Evolutionary conservation across 2,329 filamentous ascomycete genomes (phyloP).

Genomic region (Aspergillus alliaceus): DNA sequence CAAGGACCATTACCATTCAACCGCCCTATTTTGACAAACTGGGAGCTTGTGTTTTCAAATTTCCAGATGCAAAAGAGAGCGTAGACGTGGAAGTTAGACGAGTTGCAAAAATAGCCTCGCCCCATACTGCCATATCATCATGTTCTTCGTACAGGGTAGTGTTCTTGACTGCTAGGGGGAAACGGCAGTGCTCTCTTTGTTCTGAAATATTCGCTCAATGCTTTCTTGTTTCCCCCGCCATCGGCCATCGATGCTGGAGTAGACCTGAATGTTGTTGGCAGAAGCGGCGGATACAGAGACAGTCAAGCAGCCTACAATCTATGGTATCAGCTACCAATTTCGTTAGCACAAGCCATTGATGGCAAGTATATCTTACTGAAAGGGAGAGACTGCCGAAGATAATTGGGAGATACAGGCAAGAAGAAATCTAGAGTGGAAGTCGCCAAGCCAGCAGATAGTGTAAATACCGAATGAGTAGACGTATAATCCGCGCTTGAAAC

Average conservation of each 20-base stretch:
- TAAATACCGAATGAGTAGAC: conserved; percentile 44
- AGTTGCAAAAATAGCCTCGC: conserved; percentile 42
- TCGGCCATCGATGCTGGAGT: conserved; percentile 45
- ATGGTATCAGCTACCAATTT: conserved; percentile 5
- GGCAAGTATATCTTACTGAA: conserved; percentile 30
- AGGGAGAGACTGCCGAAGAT: conserved; percentile 45
- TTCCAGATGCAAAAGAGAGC: conserved; percentile 33
- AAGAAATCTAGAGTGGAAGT: conserved; percentile 45
- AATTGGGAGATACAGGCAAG: conserved; percentile 45
- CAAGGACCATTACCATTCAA: conserved; percentile 28
- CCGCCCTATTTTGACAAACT: conserved; percentile 34
- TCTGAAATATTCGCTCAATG: conserved; percentile 24
- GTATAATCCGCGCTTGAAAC: conserved; percentile 41
- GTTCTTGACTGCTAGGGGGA: conserved; percentile 33
- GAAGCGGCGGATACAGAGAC: conserved; percentile 30
- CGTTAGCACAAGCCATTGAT: background rate
- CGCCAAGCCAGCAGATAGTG: conserved; percentile 36
- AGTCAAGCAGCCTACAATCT: conserved; percentile 38
- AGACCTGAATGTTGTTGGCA: conserved; percentile 38
- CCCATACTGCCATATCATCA: conserved; percentile 45
- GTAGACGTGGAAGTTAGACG: conserved; percentile 24
- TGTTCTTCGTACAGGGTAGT: conserved; percentile 34
- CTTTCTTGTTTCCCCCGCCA: conserved; percentile 40
- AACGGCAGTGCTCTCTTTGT: conserved; percentile 29
- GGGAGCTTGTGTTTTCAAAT: conserved; percentile 25